Base-by-base conservation (phyloP, 1,284 basidiomycete genomes). In the Rhodotorula sp. region DNA sequence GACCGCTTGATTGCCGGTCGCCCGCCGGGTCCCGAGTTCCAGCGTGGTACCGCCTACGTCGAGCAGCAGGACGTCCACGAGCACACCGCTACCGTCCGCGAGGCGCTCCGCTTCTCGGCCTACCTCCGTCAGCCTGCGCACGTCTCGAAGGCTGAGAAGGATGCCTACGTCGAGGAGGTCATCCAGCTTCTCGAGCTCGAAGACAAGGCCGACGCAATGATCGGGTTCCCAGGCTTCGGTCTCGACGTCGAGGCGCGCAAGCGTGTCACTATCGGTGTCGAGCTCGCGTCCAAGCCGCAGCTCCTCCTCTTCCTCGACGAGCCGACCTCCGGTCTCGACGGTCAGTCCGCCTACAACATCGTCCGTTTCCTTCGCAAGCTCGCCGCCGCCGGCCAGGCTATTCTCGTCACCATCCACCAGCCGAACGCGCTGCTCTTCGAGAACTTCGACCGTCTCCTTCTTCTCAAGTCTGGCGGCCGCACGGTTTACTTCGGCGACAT, bases 291-390 rank as follows among this genome's bases (percentile, higher is more conserved):
- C 7, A 81, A 82, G 87, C 90, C 91, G 0, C 88, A 86, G 78
- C 83, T 92, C 5, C 84, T 94, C 0, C 85, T 94, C 41, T 93
- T 93, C 85, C 84, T 92, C 68, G 91, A 93, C 76, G 90, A 93
- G 77, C 85, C 85, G 16, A 82, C 82, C 34, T 74, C 69, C 17
- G 66, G 71, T 53, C 61, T 66, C 34, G 93, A 95, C 80, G 92
- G 91, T 4, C 92, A 94, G 80, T 90, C 88, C 61, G 92, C 93
- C 0, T 94, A 90, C 90, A 90, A 89, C 21, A 92, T 96, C 77
- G 85, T 92, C 63, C 84, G 86, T 3, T 90, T 95, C 79, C 84
- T 95, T 62, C 86, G 89, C 44, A 87, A 89, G 72, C 86, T 95
- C n/a, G 90, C 93, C 16, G 86, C 91, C 73, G 88, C 88, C 71